A percentile compares a stretch with the other conserved stretches of the same genome.
These are phyloP conservation scores for Arthrinium phaeospermum DNA, from an alignment of 2,329 filamentous ascomycete genomes.

Conservation along the genomic window DNA sequence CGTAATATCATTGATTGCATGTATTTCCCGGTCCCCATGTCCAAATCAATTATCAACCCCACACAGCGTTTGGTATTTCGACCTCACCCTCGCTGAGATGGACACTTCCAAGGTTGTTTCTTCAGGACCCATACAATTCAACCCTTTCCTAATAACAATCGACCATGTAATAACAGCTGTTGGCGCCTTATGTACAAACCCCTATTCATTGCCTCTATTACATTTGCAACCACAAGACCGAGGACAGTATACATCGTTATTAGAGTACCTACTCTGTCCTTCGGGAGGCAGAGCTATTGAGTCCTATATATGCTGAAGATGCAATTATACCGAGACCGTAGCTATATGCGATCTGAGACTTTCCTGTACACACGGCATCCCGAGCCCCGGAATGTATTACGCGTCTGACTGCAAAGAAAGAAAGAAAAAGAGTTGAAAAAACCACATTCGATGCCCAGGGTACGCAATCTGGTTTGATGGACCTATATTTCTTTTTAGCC, in stretches of 20 bases:
- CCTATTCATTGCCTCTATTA: neutral
- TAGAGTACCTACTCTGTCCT: neutral
- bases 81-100: neutral
- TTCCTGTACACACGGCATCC: neutral
- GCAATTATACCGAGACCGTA: neutral
- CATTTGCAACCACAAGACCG: neutral
- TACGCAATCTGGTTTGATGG: conserved; percentile 9
- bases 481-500: neutral
- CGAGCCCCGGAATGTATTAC: neutral
- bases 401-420: neutral
- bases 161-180: neutral
- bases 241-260: neutral
- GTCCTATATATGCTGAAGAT: neutral
- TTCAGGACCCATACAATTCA: conserved; percentile 4
- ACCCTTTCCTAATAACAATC: conserved; percentile 15
- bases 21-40: conserved; percentile 14
- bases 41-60: conserved; percentile 5
- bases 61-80: neutral
- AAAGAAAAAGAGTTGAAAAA: neutral
- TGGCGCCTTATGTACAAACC: neutral
- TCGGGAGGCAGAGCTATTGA: neutral
- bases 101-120: conserved; percentile 7
- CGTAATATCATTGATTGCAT: conserved; percentile 14
- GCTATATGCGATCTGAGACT: no score
- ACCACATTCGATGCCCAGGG: neutral